Evolutionary conservation across 345 rosid species (phyloP).

Genomic region (Adansonia digitata): DNA sequence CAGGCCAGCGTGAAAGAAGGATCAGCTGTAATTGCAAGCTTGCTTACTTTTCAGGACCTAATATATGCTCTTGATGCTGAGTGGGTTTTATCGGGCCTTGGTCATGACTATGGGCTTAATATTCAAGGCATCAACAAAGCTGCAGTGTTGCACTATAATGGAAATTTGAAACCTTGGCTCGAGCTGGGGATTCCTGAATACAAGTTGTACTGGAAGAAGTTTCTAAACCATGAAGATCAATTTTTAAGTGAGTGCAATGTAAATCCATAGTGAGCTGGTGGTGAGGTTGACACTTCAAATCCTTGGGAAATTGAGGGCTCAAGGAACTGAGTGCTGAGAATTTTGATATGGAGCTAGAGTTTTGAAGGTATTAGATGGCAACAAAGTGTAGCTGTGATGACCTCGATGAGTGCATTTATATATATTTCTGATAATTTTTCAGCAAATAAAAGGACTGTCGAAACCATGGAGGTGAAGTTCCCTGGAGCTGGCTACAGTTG

Average conservation of each 20-base stretch:
- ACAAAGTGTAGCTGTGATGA: neutral
- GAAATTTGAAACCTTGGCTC: conserved; percentile 98
- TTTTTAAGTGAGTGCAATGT: conserved; percentile 84
- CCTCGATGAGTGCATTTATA: neutral
- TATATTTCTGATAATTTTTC: neutral
- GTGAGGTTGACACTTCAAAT: conserved; percentile 5
- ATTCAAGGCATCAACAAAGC: conserved; percentile 48
- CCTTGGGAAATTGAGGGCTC: conserved; percentile 8
- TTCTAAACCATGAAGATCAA: conserved; percentile 54
- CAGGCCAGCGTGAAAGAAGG: conserved; percentile 30
- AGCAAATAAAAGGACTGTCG: neutral
- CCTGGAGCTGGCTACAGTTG: neutral
- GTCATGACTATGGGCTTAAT: conserved; percentile 56
- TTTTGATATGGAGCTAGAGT: conserved; percentile 23
- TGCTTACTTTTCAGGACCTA: conserved; percentile 71
- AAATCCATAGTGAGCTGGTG: conserved; percentile 38
- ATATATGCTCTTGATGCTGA: conserved; percentile 52
- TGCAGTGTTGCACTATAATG: conserved; percentile 80
- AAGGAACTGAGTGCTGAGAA: conserved; percentile 18
- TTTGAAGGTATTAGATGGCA: conserved; percentile 7
- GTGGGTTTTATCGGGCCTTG: conserved; percentile 81
- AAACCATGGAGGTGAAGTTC: too few relatives aligned
- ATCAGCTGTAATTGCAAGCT: conserved; percentile 58
- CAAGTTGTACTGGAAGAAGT: conserved; percentile 62
- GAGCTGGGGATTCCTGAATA: conserved; percentile 85